These are phyloP conservation scores for Fusarium globosum DNA, from an alignment of 2,329 filamentous ascomycete genomes.

Conservation along the genomic window DNA sequence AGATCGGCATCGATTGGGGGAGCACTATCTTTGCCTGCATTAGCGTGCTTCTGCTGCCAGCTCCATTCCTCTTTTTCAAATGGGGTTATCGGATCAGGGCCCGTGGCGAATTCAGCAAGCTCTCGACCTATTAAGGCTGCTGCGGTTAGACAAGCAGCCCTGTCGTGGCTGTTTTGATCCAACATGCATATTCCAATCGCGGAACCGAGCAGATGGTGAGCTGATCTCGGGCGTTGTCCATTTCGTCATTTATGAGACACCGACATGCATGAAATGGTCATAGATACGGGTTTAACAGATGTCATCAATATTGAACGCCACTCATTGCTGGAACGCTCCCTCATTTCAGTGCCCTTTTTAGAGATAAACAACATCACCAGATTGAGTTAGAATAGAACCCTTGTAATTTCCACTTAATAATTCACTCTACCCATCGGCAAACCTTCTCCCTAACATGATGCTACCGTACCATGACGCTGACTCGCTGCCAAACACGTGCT, in stretches of 20 bases:
- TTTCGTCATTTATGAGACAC: not conserved
- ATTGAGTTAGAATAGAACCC: not conserved
- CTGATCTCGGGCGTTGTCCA: not conserved
- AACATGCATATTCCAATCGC: not conserved
- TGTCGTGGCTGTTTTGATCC: not conserved
- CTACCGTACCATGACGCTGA: not conserved
- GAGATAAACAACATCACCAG: not conserved
- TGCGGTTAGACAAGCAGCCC: not conserved
- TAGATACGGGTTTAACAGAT: not conserved
- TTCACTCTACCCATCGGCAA: not conserved
- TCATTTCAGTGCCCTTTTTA: fast-evolving
- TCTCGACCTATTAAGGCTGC: not conserved
- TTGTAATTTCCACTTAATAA: not conserved
- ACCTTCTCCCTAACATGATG: not conserved
- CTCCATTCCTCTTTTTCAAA: not conserved
- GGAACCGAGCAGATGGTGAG: not conserved
- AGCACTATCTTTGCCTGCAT: constrained; percentile 2
- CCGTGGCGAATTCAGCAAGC: not conserved
- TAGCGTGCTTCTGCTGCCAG: not conserved
- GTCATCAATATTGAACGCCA: not conserved
- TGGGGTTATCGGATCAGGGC: not conserved
- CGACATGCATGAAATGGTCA: not conserved
- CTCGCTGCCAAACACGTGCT: not conserved
- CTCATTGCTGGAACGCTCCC: fast-evolving
- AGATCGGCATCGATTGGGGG: constrained; percentile 1